Base-by-base conservation (phyloP, 768 basidiomycete genomes). In the Trametes cinnabarina region DNA sequence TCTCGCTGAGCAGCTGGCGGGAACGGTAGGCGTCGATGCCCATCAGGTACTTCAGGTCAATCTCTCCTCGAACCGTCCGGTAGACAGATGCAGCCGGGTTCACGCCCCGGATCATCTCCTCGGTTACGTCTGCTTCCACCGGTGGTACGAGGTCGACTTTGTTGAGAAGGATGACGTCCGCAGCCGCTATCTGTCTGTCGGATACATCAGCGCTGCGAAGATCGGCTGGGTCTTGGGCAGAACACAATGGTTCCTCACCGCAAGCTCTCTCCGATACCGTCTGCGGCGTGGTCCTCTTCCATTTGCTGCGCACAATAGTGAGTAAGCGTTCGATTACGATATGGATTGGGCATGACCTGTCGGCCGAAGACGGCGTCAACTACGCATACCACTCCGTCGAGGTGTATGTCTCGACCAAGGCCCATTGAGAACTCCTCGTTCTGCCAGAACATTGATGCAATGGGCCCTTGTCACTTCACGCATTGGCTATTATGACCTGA, bases 341-440 rank as follows among this genome's bases (percentile, higher is more conserved):
- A 34, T 2, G 3, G 35, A 34, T 6, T 26, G 22, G 11, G 15
- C 15, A 19, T 4, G 46, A 85, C 85, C 73, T 83, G 74, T 41
- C 73, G 68, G 0, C 92, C 91, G 72, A 94, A 96, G 17, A 88
- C 82, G 4, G 89, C 91, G 67, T 97, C 95, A 0, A 97, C 90
- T 12, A 98, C 90, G 61, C 92, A 94, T 8, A 97, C 84, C 0
- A 98, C 92, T 9, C 93, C 92, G 67, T 98, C 96, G 0, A 92
- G 77, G 9, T 79, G 72, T 55, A 92, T 92, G 63, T 91, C 85
- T 39, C 74, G 79, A 2, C 86, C 85, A 0, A 88, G 76, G 0
- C 88, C 89, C 20, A 68, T 76, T 0, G 88, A 79, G 63, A 81
- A 92, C 64, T 92, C 91, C 66, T 93, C 90, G 63, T 92, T 93